Base-by-base conservation (phyloP, 306 rosid species). In the Vigna angularis region DNA sequence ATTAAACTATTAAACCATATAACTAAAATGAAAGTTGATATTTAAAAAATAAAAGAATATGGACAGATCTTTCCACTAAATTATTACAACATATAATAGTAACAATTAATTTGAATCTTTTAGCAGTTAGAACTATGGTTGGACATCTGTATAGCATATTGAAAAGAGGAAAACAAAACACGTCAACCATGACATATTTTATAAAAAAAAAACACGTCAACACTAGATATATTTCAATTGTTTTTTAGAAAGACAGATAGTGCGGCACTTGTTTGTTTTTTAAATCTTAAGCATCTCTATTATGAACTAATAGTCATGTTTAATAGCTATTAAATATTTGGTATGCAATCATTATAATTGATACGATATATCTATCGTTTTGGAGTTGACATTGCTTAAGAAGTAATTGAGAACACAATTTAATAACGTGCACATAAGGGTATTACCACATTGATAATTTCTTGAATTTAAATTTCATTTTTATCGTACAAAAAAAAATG, bases 131-230 rank as follows among this genome's bases (percentile, higher is more conserved):
- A 18, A 24, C 1, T 17, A n/a, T 36, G 40, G 36, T 36, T 50
- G 9, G 51, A 52, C 74, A 66, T 26, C 20, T 66, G 20, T 63
- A 51, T 34, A 34, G 45, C 53, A 55, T 32, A 7, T 55, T 56
- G 52, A 55, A 80, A 47, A 30, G 36, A 56, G 10, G 11, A 18
- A 6, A 74, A 18, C 12, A 3, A 16, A 49, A 50, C 51, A 74
- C 71, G 50, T 62, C 82, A 28, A 78, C 24, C 42, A 74, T 24
- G 56, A 42, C 14, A 58, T 26, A 62, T 12, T 53, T 36, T 61
- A 9, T 8, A 44, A 14, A 0, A 38, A 0, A 38, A 73, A 15
- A 20, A 17, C 44, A 34, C 65, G 2, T 18, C 66, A 11, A 3
- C 38, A 15, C 50, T 26, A 1, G 15, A 18, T 36, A 40, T 55